Evolutionary conservation across 2,329 filamentous ascomycete genomes (phyloP).

Genomic region (Neofusicoccum sp.): DNA sequence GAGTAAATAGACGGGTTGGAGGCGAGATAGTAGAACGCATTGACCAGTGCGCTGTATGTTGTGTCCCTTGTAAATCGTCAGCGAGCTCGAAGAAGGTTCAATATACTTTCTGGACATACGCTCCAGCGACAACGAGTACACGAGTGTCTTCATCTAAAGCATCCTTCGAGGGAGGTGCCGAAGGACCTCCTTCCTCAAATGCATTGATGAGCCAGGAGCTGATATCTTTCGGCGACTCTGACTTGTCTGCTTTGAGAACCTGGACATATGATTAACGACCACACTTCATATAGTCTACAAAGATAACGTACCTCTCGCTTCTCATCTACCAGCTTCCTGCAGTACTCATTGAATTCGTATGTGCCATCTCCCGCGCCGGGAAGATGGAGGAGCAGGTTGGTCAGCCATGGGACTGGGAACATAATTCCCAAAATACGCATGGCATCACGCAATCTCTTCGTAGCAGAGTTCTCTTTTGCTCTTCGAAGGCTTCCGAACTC

Average conservation of each 20-base stretch:
- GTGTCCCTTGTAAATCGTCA: constrained; percentile 38
- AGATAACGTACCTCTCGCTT: background rate
- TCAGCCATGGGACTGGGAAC: constrained; percentile 7
- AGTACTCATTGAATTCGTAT: background rate
- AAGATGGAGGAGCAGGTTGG: background rate
- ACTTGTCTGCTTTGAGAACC: background rate
- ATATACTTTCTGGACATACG: background rate
- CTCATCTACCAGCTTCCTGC: background rate
- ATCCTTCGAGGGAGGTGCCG: background rate
- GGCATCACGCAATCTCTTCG: background rate
- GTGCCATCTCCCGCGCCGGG: background rate
- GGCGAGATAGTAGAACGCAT: constrained; percentile 49
- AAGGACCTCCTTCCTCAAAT: background rate
- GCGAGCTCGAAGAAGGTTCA: no score
- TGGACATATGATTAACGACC: background rate
- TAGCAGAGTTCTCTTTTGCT: background rate
- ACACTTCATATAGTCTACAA: background rate
- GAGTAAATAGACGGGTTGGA: constrained; percentile 40
- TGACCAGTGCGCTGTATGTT: constrained; percentile 45
- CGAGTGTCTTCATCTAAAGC: constrained; percentile 2
- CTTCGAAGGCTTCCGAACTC: constrained; percentile 35
- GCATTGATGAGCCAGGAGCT: background rate
- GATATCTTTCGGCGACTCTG: background rate
- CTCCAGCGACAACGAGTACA: constrained; percentile 6
- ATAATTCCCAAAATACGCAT: background rate